Percentiles rank a stretch among this genome's conserved stretches.
These are phyloP conservation scores for Salix dunnii DNA, from an alignment of 345 rosid species.

Conservation along the genomic window DNA sequence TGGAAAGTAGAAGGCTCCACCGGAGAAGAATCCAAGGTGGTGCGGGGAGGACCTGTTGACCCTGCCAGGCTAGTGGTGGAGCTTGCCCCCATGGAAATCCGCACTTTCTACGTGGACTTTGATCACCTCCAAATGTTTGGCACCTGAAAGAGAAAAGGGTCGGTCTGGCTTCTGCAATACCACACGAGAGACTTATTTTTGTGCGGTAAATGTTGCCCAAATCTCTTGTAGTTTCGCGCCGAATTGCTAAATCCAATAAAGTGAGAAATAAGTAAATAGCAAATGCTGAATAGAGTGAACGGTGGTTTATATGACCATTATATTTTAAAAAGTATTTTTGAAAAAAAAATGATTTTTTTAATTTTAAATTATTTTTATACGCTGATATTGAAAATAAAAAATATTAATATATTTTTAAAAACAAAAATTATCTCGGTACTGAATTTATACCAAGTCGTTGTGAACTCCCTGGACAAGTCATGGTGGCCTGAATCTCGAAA, in stretches of 20 bases:
- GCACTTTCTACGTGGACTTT: constrained; percentile 56
- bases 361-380: no score
- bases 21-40: constrained; percentile 30
- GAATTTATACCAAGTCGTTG: no score
- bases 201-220: neutral
- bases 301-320: no score
- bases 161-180: neutral
- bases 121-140: constrained; percentile 22
- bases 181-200: neutral
- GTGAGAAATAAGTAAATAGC: no score
- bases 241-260: neutral
- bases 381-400: no score
- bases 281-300: no score
- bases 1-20: constrained; percentile 70
- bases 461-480: no score
- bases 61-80: constrained; percentile 61
- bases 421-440: no score
- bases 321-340: no score
- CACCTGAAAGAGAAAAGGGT: constrained; percentile 6
- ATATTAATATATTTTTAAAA: no score
- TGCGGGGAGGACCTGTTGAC: constrained; percentile 64
- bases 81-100: constrained; percentile 84
- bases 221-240: neutral
- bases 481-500: no score
- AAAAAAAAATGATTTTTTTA: no score